phyloP scores from a whole-genome alignment of 139 green algal genomes.

The Coelastrella sp. region DNA sequence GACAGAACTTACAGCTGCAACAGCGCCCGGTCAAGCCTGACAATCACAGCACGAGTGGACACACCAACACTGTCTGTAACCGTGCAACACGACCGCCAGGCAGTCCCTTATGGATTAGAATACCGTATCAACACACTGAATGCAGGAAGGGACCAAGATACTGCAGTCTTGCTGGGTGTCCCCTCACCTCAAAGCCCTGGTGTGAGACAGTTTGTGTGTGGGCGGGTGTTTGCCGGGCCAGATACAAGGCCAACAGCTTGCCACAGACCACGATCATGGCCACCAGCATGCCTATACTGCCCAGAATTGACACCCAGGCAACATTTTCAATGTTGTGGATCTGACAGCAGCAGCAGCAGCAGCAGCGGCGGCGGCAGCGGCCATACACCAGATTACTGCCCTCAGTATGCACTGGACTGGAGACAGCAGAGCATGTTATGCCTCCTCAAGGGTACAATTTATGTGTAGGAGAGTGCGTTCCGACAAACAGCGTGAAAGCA shows the following conservation, averaged over 20 bases:
- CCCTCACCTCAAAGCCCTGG: background rate
- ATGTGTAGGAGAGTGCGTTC: no score
- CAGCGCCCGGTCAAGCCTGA: no score
- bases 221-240: background rate
- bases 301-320: conserved; percentile 50
- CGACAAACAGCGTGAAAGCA: no score
- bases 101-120: no score
- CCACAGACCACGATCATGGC: conserved; percentile 49
- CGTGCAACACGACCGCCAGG: no score
- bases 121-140: no score
- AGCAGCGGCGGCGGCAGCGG: no score
- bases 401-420: background rate
- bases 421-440: no score
- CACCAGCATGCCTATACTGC: conserved; percentile 55
- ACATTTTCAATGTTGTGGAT: conserved; percentile 59
- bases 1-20: no score
- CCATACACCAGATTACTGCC: background rate
- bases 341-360: conserved; percentile 28
- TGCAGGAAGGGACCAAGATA: background rate
- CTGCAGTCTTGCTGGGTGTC: no score
- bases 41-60: background rate
- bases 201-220: background rate
- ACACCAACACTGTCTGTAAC: no score
- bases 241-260: conserved; percentile 48
- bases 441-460: no score